Percentiles rank a stretch among this genome's conserved stretches.
Evolutionary conservation across 139 green algal species (phyloP).

Genomic region (Mychonastes homosphaera): DNA sequence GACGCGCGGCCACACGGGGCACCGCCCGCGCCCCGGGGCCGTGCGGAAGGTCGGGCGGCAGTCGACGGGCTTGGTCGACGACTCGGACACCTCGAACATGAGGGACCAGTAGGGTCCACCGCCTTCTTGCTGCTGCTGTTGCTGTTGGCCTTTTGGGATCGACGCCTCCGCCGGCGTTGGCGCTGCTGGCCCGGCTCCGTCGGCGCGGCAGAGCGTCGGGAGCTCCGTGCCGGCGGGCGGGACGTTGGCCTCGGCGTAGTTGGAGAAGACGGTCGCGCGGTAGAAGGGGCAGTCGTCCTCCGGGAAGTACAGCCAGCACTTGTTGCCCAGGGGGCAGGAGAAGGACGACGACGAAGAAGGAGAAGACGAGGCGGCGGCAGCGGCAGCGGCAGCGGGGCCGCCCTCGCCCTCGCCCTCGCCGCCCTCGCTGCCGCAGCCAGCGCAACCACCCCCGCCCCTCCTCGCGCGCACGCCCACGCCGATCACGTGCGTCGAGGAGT

Average conservation of each 20-base stretch:
- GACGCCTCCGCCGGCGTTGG: too few relatives aligned
- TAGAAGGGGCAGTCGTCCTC: constrained; percentile 87
- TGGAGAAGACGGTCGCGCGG: constrained; percentile 78
- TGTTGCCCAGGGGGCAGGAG: constrained; percentile 62
- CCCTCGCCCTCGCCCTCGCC: not conserved
- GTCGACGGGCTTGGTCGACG: constrained; percentile 62
- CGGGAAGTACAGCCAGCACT: constrained; percentile 93
- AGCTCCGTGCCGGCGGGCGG: constrained; percentile 42
- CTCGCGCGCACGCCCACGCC: constrained; percentile 59
- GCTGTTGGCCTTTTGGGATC: too few relatives aligned
- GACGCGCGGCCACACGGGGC: constrained; percentile 32
- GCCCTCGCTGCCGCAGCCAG: not conserved
- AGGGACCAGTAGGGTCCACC: constrained; percentile 80
- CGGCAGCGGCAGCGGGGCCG: not conserved
- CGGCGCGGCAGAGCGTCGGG: constrained; percentile 60
- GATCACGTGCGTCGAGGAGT: constrained; percentile 75
- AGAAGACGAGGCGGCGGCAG: not conserved
- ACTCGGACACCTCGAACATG: constrained; percentile 87
- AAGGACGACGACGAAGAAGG: not conserved
- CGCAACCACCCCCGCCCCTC: too few relatives aligned
- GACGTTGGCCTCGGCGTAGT: constrained; percentile 80
- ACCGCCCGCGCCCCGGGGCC: too few relatives aligned
- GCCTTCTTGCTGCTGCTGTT: too few relatives aligned
- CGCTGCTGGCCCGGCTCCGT: constrained; percentile 38
- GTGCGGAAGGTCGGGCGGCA: too few relatives aligned